phyloP scores from a whole-genome alignment of 306 rosid species.

The Bauhinia variegata region DNA sequence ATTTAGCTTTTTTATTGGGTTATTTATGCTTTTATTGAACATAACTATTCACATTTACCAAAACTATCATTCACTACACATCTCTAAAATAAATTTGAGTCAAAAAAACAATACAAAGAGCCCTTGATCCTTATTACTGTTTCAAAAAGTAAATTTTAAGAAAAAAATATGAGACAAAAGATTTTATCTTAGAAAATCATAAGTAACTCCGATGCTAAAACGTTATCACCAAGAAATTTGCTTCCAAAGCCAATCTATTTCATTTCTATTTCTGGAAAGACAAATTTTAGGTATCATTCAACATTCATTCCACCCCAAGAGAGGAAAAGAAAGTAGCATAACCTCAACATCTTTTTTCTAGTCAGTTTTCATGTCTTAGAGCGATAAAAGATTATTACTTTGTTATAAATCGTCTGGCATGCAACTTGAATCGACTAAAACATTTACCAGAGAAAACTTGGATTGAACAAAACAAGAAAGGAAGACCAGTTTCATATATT shows the following conservation, averaged over 20 bases:
- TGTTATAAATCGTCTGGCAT: slow-evolving; percentile 3
- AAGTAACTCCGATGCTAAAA: neutral
- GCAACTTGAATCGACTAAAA: slow-evolving; percentile 7
- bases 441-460: slow-evolving; percentile 7
- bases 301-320: neutral
- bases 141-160: too few relatives aligned
- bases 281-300: neutral
- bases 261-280: slow-evolving; percentile 4
- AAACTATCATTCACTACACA: too few relatives aligned
- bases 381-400: neutral
- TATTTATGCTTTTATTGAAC: too few relatives aligned
- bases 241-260: neutral
- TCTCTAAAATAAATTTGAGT: too few relatives aligned
- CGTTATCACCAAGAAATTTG: neutral
- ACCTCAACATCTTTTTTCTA: slow-evolving; percentile 3
- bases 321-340: neutral
- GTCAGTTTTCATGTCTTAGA: slow-evolving; percentile 3
- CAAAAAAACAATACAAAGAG: too few relatives aligned
- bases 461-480: slow-evolving; percentile 18
- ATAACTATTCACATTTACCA: too few relatives aligned
- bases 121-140: too few relatives aligned
- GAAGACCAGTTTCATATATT: slow-evolving; percentile 32
- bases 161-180: too few relatives aligned
- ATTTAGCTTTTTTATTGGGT: too few relatives aligned
- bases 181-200: too few relatives aligned